Evolutionary conservation across 257 asterid genomes (phyloP).

Genomic region (Capsicum rhomboideum): DNA sequence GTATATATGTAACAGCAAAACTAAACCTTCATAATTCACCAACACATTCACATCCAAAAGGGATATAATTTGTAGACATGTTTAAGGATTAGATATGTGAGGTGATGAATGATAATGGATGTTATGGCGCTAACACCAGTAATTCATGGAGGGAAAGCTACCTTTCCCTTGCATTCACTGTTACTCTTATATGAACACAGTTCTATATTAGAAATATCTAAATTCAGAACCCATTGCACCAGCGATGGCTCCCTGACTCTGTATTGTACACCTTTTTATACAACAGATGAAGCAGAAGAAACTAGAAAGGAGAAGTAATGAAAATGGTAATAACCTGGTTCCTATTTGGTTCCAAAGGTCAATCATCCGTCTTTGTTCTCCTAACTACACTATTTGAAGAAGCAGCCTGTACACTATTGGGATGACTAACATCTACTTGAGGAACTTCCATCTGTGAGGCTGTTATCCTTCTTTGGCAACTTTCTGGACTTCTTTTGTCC

Average conservation of each 20-base stretch:
- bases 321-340: background rate
- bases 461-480: constrained; percentile 48
- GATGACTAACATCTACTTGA: constrained; percentile 89
- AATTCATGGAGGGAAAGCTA: background rate
- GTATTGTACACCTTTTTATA: background rate
- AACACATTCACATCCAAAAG: background rate
- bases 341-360: constrained; percentile 13
- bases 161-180: background rate
- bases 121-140: background rate
- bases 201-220: background rate
- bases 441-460: constrained; percentile 55
- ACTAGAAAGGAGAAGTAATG: background rate
- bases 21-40: background rate
- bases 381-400: constrained; percentile 71
- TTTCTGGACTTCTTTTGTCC: constrained; percentile 51
- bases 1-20: background rate
- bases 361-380: constrained; percentile 39
- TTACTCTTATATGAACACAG: background rate
- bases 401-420: constrained; percentile 62
- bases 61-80: background rate
- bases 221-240: background rate
- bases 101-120: background rate
- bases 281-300: background rate
- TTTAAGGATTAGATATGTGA: background rate
- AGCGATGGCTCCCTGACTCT: background rate